These are phyloP conservation scores for Sporothrix brasiliensis DNA, from an alignment of 2,329 filamentous ascomycete genomes.

Conservation along the genomic window DNA sequence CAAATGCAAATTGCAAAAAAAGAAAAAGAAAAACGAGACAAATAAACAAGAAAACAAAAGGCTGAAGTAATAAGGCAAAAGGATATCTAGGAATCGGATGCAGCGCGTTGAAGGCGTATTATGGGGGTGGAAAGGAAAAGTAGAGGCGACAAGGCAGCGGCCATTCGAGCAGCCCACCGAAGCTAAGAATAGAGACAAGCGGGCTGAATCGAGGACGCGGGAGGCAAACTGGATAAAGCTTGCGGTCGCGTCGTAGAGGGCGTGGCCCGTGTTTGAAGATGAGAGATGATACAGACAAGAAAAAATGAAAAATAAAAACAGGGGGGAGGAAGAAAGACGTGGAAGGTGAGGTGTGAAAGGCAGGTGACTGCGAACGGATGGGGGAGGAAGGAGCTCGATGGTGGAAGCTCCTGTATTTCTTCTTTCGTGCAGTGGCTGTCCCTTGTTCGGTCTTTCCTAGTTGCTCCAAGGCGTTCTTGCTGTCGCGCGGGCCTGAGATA, in stretches of 20 bases:
- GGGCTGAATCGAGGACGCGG: slow-evolving; percentile 1
- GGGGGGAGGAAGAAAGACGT: neutral
- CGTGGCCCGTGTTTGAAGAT: neutral
- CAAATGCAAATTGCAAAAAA: too few species aligned
- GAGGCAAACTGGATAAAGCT: neutral
- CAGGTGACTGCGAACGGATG: neutral
- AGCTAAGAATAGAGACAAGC: slow-evolving; percentile 18
- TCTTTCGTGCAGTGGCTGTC: neutral
- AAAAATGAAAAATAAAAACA: neutral
- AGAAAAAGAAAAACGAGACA: neutral
- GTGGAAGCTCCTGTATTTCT: neutral
- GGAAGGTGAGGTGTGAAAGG: neutral
- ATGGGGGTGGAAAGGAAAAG: neutral
- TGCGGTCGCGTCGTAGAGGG: neutral
- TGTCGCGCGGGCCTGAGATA: neutral
- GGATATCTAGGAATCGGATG: neutral
- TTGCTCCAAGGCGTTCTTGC: slow-evolving; percentile 22
- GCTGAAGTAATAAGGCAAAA: neutral
- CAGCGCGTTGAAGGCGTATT: slow-evolving; percentile 18
- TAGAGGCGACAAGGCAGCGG: slow-evolving; percentile 5
- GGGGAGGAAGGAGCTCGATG: slow-evolving; percentile 1
- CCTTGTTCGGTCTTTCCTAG: slow-evolving; percentile 14
- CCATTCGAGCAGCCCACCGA: slow-evolving; percentile 7
- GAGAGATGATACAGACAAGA: neutral
- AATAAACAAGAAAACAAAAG: neutral